Base-by-base conservation (phyloP, 1,139 yeast species). In the Protomyces arabidopsidicola region DNA sequence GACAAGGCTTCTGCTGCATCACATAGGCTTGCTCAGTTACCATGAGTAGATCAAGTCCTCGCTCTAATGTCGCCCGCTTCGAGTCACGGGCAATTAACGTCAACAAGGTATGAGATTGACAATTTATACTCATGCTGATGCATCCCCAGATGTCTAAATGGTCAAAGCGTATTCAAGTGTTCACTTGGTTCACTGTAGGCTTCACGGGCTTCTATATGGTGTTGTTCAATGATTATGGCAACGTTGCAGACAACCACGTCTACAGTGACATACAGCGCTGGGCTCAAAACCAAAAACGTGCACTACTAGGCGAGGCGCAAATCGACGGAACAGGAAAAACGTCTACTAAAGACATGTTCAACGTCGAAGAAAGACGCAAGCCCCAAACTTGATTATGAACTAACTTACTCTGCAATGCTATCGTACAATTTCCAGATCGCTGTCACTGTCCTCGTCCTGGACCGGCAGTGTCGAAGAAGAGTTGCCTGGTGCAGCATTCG, bases 161-260 rank as follows among this genome's bases (percentile, higher is more conserved):
- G 45, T 58, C 62, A n/a, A 31, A 55, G 4, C 38, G 62, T 14
- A 58, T 58, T 2, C 62, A 52, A 34, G 39, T 58, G 16, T 58
- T 58, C 4, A 58, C 62, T 4, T 58, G 62, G 62, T 58, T 58
- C 45, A 51, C 62, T 10, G 56, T 58, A 24, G 62, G 56, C n/a
- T 58, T 58, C 24, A 55, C 62, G 4, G 62, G 62, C 8, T 55
- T 55, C 34, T 58, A 58, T 56, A 58, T 58, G 62, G 56, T 58
- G 14, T 20, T 58, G 3, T 58, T 58, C 45, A 51, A 58, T 34
- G 62, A 58, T 53, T 58, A 52, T 14, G 53, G 48, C 35, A 12
- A 38, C 51, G 27, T 51, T 45, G 18, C 38, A 51, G 36, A 31
- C 45, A 38, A 24, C 56, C 62, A 58, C 39, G 62, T 58, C 27